phyloP scores from a whole-genome alignment of 2,329 filamentous ascomycete genomes.

The Lachnellula hyalina region DNA sequence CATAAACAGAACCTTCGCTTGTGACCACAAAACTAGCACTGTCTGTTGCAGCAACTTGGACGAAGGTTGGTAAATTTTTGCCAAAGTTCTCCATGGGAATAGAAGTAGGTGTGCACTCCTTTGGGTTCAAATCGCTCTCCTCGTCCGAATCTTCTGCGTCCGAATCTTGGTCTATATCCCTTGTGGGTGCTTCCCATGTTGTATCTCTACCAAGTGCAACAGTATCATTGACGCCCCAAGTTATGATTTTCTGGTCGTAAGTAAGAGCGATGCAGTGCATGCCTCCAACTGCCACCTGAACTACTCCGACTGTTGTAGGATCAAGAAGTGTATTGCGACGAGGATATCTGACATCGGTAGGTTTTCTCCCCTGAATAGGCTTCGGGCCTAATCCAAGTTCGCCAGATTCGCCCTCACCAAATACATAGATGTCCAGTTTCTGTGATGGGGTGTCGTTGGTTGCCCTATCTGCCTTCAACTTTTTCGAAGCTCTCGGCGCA shows the following conservation, averaged over 20 bases:
- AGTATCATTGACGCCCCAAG: slow-evolving; percentile 84
- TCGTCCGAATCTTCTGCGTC: slow-evolving; percentile 42
- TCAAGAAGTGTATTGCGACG: slow-evolving; percentile 59
- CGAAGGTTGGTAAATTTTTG: slow-evolving; percentile 48
- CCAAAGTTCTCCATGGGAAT: slow-evolving; percentile 51
- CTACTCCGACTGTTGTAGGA: slow-evolving; percentile 55
- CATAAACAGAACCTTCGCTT: slow-evolving; percentile 68
- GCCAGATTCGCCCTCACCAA: slow-evolving; percentile 72
- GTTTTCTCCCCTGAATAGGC: slow-evolving; percentile 51
- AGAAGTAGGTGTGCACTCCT: slow-evolving; percentile 39
- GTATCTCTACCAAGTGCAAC: slow-evolving; percentile 74
- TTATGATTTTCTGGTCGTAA: slow-evolving; percentile 72
- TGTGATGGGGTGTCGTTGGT: slow-evolving; percentile 61
- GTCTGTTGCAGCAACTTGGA: slow-evolving; percentile 67
- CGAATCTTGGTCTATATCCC: slow-evolving; percentile 41
- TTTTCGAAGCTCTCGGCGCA: not conserved
- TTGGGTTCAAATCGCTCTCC: slow-evolving; percentile 60
- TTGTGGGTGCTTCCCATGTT: slow-evolving; percentile 57
- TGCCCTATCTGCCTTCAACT: slow-evolving; percentile 26
- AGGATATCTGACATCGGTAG: slow-evolving; percentile 67
- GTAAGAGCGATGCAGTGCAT: slow-evolving; percentile 77
- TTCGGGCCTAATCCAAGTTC: slow-evolving; percentile 74
- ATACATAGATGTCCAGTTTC: slow-evolving; percentile 69
- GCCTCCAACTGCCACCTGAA: slow-evolving; percentile 71
- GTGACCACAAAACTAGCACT: slow-evolving; percentile 73